Evolutionary conservation across 2,329 filamentous ascomycete species (phyloP), one percentile per base, ranked within the genome.

Genomic region (Rachicladosporium sp.): DNA sequence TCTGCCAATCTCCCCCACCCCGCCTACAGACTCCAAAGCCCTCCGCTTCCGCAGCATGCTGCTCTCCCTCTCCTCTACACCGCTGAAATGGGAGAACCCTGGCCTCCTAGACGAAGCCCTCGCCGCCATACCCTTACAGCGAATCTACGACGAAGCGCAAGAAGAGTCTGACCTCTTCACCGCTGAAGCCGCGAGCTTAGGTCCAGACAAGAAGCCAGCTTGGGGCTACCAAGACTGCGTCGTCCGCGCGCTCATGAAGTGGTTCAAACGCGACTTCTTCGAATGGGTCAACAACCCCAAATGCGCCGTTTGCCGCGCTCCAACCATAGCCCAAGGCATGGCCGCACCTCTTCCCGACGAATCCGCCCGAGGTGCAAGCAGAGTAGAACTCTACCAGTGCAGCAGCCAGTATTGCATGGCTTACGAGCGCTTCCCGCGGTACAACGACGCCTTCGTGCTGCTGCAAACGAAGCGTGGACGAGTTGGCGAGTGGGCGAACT

Each of bases 141-240:
- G 85, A 50, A 85, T 98, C 51, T 96, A 96, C 62, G 74, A 80
- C 49, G 87, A 95, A 58, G 91, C 91, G 38, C 87, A 96, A 59
- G 89, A 96, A 59, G 88, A 96, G 63, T 78, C 76, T 48, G 86
- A 95, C 58, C 79, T 95, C 23, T 69, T 93, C 51, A 78, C 82
- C 55, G 91, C 86, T 29, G 80, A 93, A 61, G 89, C 89, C 27
- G 82, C 82, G 57, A 93, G 86, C 50, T 78, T 94, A 66, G 84
- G 83, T 12, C 77, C 82, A 41, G 83, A 80, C 40, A 51, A 51
- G 33, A 82, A 82, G 59, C 76, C 88, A 2, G 82, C 87, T 67
- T 96, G 89, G 89, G 89, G 88, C 42, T 95, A 96, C 58, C 89
- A 96, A 62, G 91, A 98, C 64, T 98, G 89, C 60, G 86, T 95